Evolutionary conservation across 441 rosid genomes (phyloP).

Genomic region (Syzygium syzygioides): DNA sequence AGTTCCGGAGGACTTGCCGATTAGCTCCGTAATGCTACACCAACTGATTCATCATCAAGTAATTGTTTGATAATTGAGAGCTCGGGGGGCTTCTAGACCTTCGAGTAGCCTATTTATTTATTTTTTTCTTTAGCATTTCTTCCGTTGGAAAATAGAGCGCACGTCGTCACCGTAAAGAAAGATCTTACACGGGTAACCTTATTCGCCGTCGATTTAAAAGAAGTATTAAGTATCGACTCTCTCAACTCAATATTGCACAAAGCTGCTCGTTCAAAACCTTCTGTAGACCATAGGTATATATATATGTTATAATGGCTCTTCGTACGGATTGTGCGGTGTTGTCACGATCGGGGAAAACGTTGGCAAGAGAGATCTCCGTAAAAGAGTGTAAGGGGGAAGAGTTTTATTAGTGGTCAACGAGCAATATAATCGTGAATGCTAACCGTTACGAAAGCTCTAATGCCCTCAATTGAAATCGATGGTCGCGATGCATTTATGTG

Average conservation of each 20-base stretch:
- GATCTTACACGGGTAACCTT: neutral
- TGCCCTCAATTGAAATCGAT: neutral
- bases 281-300: neutral
- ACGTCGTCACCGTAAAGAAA: neutral
- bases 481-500: neutral
- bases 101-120: neutral
- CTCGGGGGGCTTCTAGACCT: neutral
- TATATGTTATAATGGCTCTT: neutral
- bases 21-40: neutral
- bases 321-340: neutral
- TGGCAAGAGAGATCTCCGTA: neutral
- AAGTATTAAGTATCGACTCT: neutral
- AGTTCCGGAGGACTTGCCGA: neutral
- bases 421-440: neutral
- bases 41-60: neutral
- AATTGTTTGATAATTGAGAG: neutral
- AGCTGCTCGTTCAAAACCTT: neutral
- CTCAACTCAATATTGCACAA: neutral
- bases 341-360: neutral
- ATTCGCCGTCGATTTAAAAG: neutral
- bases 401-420: neutral
- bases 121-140: neutral
- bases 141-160: neutral
- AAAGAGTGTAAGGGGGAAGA: neutral
- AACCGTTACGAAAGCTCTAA: neutral